These are phyloP conservation scores for Colletotrichum sp. DNA, from an alignment of 2,329 filamentous ascomycete species.

Conservation along the genomic window DNA sequence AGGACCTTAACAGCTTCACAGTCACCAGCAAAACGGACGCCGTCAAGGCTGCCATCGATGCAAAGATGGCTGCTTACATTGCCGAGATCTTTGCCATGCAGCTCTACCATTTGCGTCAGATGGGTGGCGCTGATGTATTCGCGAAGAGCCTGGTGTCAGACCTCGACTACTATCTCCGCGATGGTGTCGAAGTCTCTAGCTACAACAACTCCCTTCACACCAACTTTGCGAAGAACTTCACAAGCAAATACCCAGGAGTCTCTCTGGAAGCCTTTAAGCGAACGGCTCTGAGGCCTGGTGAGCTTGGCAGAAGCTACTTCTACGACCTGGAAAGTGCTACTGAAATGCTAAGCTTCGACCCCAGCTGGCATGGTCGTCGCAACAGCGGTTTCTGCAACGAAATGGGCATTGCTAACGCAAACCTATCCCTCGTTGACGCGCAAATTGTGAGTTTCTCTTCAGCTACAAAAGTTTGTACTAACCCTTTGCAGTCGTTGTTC, in stretches of 20 bases:
- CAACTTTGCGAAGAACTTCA: conserved; percentile 86
- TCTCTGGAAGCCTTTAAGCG: conserved; percentile 82
- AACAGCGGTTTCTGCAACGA: conserved; percentile 81
- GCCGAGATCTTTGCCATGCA: conserved; percentile 92
- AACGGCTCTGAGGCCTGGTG: conserved; percentile 67
- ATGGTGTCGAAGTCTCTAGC: conserved; percentile 77
- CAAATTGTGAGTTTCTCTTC: conserved; percentile 70
- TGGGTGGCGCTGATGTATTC: conserved; percentile 68
- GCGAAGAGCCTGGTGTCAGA: conserved; percentile 76
- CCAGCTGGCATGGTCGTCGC: conserved; percentile 74
- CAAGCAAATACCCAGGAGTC: conserved; percentile 75
- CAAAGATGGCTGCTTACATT: conserved; percentile 78
- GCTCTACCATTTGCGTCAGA: conserved; percentile 83
- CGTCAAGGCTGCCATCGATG: conserved; percentile 64
- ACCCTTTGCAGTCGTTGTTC: conserved; percentile 69
- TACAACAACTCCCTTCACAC: conserved; percentile 89
- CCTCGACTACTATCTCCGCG: conserved; percentile 79
- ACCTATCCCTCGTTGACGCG: conserved; percentile 89
- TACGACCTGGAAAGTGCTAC: conserved; percentile 82
- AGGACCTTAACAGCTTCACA: conserved; percentile 57
- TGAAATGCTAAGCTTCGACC: conserved; percentile 77
- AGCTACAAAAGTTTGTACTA: conserved; percentile 17
- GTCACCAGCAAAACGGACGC: conserved; percentile 60
- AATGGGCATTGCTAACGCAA: conserved; percentile 85
- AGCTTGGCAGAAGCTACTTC: conserved; percentile 79